Conservation (phyloP, 257 asterid genomes). For the Plantago elongata region DNA sequence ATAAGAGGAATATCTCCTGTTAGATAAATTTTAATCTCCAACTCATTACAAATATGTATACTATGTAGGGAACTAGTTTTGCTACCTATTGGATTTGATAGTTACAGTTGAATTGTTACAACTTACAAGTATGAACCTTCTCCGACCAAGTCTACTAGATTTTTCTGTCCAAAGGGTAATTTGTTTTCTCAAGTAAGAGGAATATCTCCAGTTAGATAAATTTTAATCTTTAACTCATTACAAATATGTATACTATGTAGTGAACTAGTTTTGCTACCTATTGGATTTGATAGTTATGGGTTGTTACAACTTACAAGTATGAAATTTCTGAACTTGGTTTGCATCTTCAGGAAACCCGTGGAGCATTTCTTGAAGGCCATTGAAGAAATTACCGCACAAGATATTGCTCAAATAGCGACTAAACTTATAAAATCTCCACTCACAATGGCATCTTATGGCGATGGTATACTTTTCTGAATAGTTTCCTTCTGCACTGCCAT, state of each 20-base stretch:
- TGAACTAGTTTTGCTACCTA: no score
- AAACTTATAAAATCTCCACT: conserved; percentile 72
- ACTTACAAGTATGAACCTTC: no score
- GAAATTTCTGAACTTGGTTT: conserved; percentile 15
- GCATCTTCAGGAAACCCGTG: conserved; percentile 64
- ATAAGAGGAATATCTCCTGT: no score
- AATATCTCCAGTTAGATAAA: background rate
- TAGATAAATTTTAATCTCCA: background rate
- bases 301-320: conserved; percentile 1
- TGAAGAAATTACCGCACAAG: conserved; percentile 51
- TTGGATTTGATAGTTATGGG: no score
- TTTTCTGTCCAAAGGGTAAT: no score
- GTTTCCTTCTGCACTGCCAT: background rate
- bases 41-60: no score
- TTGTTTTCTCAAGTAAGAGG: no score
- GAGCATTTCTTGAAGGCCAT: conserved; percentile 68
- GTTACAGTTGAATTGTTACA: no score
- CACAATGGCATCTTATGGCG: conserved; percentile 93
- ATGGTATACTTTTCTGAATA: conserved; percentile 37
- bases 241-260: background rate
- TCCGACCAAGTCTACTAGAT: no score
- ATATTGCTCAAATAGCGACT: conserved; percentile 41
- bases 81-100: no score
- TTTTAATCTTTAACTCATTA: background rate
- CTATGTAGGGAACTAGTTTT: no score